Evolutionary conservation across 257 asterid species (phyloP), one percentile per base, ranked within the genome.

Genomic region (Haberlea rhodopensis): DNA sequence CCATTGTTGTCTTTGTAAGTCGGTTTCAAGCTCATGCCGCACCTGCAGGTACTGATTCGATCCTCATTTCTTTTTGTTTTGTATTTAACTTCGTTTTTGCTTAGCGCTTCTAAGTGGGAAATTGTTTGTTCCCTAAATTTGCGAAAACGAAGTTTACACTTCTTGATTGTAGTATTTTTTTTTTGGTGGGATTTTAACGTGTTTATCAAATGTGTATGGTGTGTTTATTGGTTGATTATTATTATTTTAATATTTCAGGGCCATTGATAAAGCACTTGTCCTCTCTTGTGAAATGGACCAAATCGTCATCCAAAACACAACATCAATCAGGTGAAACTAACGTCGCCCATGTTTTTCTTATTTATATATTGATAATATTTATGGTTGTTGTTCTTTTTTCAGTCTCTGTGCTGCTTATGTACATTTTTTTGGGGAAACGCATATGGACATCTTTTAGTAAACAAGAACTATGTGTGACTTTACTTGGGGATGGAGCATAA

Each of bases 251-350:
- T 3, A 31, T 60, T 56, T 63, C 85, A 90, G 97, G 89, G 74
- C 97, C 97, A 34, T 73, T 94, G 81, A 83, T 90, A 63, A 90
- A 87, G 80, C 97, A 86, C 57, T 68, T 94, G 53, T 77, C 91
- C 10, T 84, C 96, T 76, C 70, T 94, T 51, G 87, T 94, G 72
- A 94, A 90, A 80, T 94, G 95, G 99, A 84, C 85, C 23, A 84
- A 87, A 84, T 68, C 97, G 29, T 67, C 97, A 8, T 67, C 96
- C 72, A 90, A 83, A 71, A n/a, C 80, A 53, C 83, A 94, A 67
- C 91, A 81, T 62, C 91, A 77, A 67, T 82, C 96, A 80, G 96
- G 99, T 90, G 52, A 67, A 1, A 28, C 43, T 22, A 23, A 40
- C 53, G 28, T 18, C 4, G 45, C 20, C 31, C 21, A 23, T 62